Percentiles rank a stretch among this genome's conserved stretches.
Evolutionary conservation across 139 green algal genomes (phyloP).

Genomic region (Asterochloris erici): DNA sequence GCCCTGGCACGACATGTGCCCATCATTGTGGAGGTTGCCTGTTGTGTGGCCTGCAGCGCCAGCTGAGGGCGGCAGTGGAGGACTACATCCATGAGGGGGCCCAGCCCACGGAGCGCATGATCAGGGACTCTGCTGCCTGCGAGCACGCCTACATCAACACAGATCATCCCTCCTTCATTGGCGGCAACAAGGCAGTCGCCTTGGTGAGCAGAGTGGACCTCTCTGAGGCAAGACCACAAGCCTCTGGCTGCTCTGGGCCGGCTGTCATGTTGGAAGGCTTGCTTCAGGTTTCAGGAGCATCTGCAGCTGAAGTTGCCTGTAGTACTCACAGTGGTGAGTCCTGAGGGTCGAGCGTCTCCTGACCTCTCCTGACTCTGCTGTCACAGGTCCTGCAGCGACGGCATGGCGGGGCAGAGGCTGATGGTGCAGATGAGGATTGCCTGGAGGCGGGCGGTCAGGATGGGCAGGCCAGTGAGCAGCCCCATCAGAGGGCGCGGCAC

Average conservation of each 20-base stretch:
- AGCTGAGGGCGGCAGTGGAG: constrained; percentile 60
- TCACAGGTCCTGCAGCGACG: not conserved
- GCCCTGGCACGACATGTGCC: too few species aligned
- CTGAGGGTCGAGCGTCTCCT: too few species aligned
- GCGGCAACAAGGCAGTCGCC: constrained; percentile 68
- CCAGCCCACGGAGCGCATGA: constrained; percentile 59
- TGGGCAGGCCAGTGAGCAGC: too few species aligned
- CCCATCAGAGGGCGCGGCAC: too few species aligned
- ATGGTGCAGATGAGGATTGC: not conserved
- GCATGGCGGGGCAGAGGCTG: not conserved
- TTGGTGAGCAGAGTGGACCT: not conserved
- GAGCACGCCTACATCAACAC: constrained; percentile 98
- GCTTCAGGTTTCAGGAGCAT: too few species aligned
- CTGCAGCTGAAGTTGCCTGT: too few species aligned
- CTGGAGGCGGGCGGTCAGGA: not conserved
- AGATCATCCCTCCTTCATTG: constrained; percentile 89
- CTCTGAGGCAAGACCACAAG: too few species aligned
- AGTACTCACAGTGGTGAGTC: too few species aligned
- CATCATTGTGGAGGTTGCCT: not conserved
- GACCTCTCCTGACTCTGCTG: too few species aligned
- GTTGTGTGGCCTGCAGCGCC: constrained; percentile 43
- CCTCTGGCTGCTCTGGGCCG: not conserved
- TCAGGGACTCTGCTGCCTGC: constrained; percentile 64
- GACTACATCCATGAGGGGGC: constrained; percentile 73
- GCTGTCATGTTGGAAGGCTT: too few species aligned